Percentiles rank a stretch among this genome's conserved stretches.
These are phyloP conservation scores for Hordeum marinum DNA, from an alignment of 176 grass and related monocot species.

Conservation along the genomic window DNA sequence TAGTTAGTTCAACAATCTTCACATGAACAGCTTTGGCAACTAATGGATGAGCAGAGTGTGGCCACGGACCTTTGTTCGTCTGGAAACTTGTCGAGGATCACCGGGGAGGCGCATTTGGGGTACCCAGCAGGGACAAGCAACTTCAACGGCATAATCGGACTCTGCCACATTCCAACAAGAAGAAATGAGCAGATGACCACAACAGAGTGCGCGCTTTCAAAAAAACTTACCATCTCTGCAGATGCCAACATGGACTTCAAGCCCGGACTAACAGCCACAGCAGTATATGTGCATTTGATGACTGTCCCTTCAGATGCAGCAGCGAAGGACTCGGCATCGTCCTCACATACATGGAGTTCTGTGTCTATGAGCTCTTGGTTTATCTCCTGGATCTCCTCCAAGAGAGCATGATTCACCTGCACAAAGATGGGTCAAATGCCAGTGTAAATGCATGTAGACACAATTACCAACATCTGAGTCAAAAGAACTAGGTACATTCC, in stretches of 20 bases:
- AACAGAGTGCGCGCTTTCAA: neutral
- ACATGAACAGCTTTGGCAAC: neutral
- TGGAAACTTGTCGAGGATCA: constrained; percentile 81
- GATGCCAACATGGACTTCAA: constrained; percentile 86
- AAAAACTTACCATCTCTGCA: constrained; percentile 65
- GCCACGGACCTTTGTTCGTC: constrained; percentile 69
- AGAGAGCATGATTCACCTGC: constrained; percentile 69
- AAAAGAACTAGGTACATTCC: neutral
- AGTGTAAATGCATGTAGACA: constrained; percentile 8
- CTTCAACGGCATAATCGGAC: constrained; percentile 85
- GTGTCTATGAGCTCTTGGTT: constrained; percentile 85
- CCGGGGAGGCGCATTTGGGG: constrained; percentile 72
- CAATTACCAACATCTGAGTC: neutral
- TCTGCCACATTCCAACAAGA: constrained; percentile 49
- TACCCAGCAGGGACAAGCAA: constrained; percentile 90
- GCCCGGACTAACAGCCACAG: constrained; percentile 79
- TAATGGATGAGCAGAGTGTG: neutral
- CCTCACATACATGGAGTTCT: constrained; percentile 66
- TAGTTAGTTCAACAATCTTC: neutral
- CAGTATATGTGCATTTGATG: constrained; percentile 86
- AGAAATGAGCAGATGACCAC: neutral
- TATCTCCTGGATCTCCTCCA: constrained; percentile 86
- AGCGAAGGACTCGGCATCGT: constrained; percentile 52
- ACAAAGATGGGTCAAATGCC: constrained; percentile 13
- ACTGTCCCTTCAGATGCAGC: constrained; percentile 63